Base-by-base conservation (phyloP, 345 rosid species). In the Salix suchowensis region DNA sequence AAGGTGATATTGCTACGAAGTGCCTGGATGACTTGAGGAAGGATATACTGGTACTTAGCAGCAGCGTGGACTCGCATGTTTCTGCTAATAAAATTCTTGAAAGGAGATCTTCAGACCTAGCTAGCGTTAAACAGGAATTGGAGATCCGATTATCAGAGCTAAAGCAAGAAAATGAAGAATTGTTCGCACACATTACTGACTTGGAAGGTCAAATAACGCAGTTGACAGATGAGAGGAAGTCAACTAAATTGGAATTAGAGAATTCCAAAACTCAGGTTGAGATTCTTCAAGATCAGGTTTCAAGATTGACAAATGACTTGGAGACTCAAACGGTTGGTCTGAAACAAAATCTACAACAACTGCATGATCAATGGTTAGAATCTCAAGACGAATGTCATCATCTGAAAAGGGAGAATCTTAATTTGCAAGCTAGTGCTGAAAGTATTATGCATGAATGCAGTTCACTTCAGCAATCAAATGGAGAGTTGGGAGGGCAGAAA, bases 1-100 rank as follows among this genome's bases (percentile, higher is more conserved):
- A 84, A 81, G 84, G 81, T 60, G 83, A 79, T 60, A 78, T 78
- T 16, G 83, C 88, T 7, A 26, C 86, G 0, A 89, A 79, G 76
- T 80, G 88, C 83, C 61, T 88, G 74, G 74, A 79, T 68, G 89
- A 83, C 61, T 32, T 87, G 81, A 83, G 70, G 74, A 86, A 86
- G 23, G 88, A 84, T 65, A 64, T 84, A 48, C 28, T 21, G 77
- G 77, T 67, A 71, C 82, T 84, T 18, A 76, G 84, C 71, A 67
- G 83, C 69, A 77, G 78, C 39, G 68, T 86, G 46, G 80, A 85
- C 64, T 77, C 83, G 54, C 84, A 84, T 75, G 85, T 83, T 74
- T 84, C 87, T 3, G 83, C 81, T n/a, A 82, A 85, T 60, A 82
- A 68, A 46, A 70, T 14, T 52, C 87, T 86, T n/a, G 85, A 85